A percentile compares a stretch with the other conserved stretches of the same genome.
phyloP scores from a whole-genome alignment of 179 eudicot species.

The Heliamphora pulchella region DNA sequence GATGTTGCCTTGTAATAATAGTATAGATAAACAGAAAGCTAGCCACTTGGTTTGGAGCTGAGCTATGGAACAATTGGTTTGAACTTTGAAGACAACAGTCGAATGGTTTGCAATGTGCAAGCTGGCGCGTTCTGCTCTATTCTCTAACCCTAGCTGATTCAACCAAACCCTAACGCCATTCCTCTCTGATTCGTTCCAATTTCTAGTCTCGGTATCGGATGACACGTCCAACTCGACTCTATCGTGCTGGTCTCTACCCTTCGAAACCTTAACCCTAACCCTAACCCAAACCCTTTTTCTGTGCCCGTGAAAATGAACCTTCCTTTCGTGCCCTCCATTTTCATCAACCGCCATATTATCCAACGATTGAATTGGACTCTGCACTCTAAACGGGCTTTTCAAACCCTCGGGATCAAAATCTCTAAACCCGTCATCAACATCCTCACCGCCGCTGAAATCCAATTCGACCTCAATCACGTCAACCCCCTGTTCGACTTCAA shows the following conservation, averaged over 20 bases:
- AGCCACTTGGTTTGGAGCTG: too few relatives aligned
- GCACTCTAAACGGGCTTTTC: conserved; percentile 27
- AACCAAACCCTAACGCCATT: conserved; percentile 49
- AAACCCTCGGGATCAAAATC: conserved; percentile 22
- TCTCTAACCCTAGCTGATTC: conserved; percentile 38
- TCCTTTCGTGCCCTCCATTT: conserved; percentile 8
- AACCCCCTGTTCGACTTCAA: conserved; percentile 18
- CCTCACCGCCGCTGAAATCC: conserved; percentile 24
- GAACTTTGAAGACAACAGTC: too few relatives aligned
- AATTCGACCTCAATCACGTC: conserved; percentile 24
- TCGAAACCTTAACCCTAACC: conserved; percentile 21
- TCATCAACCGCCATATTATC: conserved; percentile 14
- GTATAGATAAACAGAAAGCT: too few relatives aligned
- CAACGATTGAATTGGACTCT: conserved; percentile 31
- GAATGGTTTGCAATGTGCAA: too few relatives aligned
- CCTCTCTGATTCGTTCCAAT: conserved; percentile 26
- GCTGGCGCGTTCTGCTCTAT: conserved; percentile 38
- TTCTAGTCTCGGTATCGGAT: conserved; percentile 21
- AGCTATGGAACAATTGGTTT: too few relatives aligned
- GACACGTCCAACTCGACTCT: conserved; percentile 32
- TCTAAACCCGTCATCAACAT: conserved; percentile 23
- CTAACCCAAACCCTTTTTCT: conserved; percentile 19
- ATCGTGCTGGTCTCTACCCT: conserved; percentile 16
- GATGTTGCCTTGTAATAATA: too few relatives aligned
- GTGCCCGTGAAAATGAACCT: conserved; percentile 5